phyloP scores from a whole-genome alignment of 2,329 filamentous ascomycete genomes.

The Botrytis aclada region DNA sequence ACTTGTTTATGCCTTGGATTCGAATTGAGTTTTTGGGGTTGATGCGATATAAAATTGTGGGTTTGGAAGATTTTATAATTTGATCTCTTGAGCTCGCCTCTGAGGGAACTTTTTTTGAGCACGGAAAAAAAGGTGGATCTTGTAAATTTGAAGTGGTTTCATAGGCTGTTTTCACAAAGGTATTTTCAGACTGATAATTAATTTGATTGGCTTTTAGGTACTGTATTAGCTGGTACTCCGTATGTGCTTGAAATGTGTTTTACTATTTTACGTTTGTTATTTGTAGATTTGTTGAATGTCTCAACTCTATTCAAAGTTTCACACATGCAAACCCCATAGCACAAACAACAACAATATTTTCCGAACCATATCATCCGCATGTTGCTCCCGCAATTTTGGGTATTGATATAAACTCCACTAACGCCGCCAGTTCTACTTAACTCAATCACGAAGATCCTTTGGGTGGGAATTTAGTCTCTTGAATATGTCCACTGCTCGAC shows the following conservation, averaged over 20 bases:
- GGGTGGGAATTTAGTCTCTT: slow-evolving; percentile 76
- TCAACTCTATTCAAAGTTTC: background rate
- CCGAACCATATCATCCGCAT: slow-evolving; percentile 2
- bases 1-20: slow-evolving; percentile 9
- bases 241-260: background rate
- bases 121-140: slow-evolving; percentile 22
- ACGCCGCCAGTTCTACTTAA: slow-evolving; percentile 19
- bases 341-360: background rate
- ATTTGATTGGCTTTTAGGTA: background rate
- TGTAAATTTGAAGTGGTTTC: slow-evolving; percentile 5
- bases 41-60: slow-evolving; percentile 15
- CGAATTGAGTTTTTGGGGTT: slow-evolving; percentile 21
- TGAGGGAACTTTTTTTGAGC: slow-evolving; percentile 20
- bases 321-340: background rate
- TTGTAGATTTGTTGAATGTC: background rate
- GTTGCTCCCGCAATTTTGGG: slow-evolving; percentile 20
- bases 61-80: slow-evolving; percentile 9
- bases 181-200: background rate
- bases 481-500: slow-evolving; percentile 59
- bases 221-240: background rate
- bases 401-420: slow-evolving; percentile 23
- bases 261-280: background rate
- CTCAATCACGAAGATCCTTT: slow-evolving; percentile 44
- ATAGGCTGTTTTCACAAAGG: background rate
- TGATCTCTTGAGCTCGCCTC: slow-evolving; percentile 7